Evolutionary conservation across 73 alveolate genomes (phyloP), one percentile per base, ranked within the genome.

Genomic region (Stentor coeruleus): DNA sequence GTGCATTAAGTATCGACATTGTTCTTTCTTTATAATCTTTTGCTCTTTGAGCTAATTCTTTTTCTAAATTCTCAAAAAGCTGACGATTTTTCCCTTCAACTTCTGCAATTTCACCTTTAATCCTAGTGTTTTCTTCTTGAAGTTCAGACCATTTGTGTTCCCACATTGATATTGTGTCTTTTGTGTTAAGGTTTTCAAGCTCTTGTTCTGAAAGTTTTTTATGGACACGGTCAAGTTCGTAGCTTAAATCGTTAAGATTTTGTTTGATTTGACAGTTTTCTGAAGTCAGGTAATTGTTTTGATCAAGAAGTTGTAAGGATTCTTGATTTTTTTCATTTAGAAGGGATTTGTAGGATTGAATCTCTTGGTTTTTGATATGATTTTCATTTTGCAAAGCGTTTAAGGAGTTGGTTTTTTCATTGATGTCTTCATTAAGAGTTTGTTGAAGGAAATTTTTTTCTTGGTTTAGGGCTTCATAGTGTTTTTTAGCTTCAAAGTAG

Each of bases 21-120:
- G 79, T 66, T 31, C 79, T 66, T 66, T 66, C 79, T 66, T 66
- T 66, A 2, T 66, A 66, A 1, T 66, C 79, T 33, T 66, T 66
- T 33, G 79, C 79, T 31, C 79, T 66, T 66, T 66, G 79, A 1
- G n/a, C 40, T 26, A 66, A 40, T 31, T 66, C 79, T 66, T 33
- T 20, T 66, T 66, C 79, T 66, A 66, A 66, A 33, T 20, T 66
- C 37, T 66, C 79, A 66, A 66, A 66, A 66, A 66, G 79, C n/a
- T 66, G 79, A 1, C 79, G n/a, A 66, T 66, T 66, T 66, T 66
- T 66, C n/a, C 49, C 79, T 66, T 66, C 79, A 28, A 66, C n/a
- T 20, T 66, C 37, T 28, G 20, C 33, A 33, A 20, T 11, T 33
- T 66, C 42, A 11, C 37, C 37, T 40, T 33, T 20, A 15, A 66